These are phyloP conservation scores for Phytophthora pistaciae DNA, from an alignment of 352 stramenopile genomes.

Conservation along the genomic window DNA sequence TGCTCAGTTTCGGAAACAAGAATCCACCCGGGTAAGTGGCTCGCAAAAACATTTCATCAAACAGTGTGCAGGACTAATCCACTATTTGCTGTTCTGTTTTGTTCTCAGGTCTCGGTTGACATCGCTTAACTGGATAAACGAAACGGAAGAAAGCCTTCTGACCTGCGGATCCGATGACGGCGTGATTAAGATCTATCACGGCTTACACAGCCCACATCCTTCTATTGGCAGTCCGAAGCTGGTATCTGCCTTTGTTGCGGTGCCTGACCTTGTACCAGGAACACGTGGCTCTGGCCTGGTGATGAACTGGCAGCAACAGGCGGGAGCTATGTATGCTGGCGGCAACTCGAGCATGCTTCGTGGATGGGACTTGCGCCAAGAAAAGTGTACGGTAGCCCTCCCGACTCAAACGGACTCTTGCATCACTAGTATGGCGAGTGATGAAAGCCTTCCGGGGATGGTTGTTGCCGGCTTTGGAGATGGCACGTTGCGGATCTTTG, in stretches of 20 bases:
- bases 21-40: constrained; percentile 78
- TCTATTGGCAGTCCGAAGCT: constrained; percentile 71
- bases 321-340: constrained; percentile 91
- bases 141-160: constrained; percentile 93
- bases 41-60: constrained; percentile 9
- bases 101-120: constrained; percentile 89
- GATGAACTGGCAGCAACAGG: constrained; percentile 96
- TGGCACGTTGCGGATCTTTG: constrained; percentile 95
- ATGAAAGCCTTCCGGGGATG: constrained; percentile 77
- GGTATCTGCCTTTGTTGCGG: constrained; percentile 93
- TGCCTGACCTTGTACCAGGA: constrained; percentile 92
- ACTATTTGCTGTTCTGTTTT: constrained; percentile 6
- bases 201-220: constrained; percentile 68
- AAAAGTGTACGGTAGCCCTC: constrained; percentile 88
- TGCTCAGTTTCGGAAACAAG: constrained; percentile 86
- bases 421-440: constrained; percentile 91
- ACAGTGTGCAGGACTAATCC: constrained; percentile 13
- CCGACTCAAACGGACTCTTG: constrained; percentile 91
- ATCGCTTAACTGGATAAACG: constrained; percentile 98
- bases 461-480: constrained; percentile 95
- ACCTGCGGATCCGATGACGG: constrained; percentile 97
- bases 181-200: constrained; percentile 96
- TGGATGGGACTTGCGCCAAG: constrained; percentile 96
- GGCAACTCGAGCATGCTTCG: constrained; percentile 94
- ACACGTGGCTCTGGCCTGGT: constrained; percentile 95